phyloP scores from a whole-genome alignment of 169 alveolate genomes.

The Cyclospora cayetanensis region DNA sequence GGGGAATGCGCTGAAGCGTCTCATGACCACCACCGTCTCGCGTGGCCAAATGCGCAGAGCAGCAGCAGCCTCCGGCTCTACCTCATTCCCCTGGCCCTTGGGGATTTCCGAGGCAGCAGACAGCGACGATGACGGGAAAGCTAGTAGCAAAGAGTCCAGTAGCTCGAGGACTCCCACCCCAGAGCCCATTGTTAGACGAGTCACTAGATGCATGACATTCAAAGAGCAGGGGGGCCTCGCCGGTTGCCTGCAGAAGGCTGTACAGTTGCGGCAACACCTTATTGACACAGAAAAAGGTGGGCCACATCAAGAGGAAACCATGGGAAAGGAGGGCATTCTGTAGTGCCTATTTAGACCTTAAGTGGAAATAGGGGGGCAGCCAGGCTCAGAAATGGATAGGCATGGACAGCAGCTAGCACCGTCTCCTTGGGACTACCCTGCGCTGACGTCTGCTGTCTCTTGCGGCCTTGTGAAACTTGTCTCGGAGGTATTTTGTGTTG shows the following conservation, averaged over 20 bases:
- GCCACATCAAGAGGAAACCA: too few species aligned
- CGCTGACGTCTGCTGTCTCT: too few species aligned
- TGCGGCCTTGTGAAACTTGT: too few species aligned
- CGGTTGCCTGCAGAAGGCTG: slow-evolving; percentile 48
- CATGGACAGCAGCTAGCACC: too few species aligned
- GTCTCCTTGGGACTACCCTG: too few species aligned
- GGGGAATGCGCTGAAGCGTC: not conserved
- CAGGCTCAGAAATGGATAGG: too few species aligned
- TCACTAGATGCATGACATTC: slow-evolving; percentile 38
- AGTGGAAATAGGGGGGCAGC: too few species aligned
- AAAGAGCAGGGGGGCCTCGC: slow-evolving; percentile 61
- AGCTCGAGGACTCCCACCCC: not conserved
- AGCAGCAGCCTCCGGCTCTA: not conserved
- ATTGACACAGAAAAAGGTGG: slow-evolving; percentile 19
- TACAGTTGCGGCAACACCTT: not conserved
- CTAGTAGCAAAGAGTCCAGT: not conserved
- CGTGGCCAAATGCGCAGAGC: not conserved
- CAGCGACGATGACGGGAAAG: not conserved
- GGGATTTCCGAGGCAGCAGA: not conserved
- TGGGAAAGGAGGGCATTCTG: too few species aligned
- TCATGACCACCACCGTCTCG: slow-evolving; percentile 11
- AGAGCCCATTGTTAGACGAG: slow-evolving; percentile 35
- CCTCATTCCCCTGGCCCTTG: not conserved
- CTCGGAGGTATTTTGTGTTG: too few species aligned
- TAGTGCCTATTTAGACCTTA: too few species aligned